These are phyloP conservation scores for Cladosporium halotolerans DNA, from an alignment of 2,329 filamentous ascomycete species.

Conservation along the genomic window DNA sequence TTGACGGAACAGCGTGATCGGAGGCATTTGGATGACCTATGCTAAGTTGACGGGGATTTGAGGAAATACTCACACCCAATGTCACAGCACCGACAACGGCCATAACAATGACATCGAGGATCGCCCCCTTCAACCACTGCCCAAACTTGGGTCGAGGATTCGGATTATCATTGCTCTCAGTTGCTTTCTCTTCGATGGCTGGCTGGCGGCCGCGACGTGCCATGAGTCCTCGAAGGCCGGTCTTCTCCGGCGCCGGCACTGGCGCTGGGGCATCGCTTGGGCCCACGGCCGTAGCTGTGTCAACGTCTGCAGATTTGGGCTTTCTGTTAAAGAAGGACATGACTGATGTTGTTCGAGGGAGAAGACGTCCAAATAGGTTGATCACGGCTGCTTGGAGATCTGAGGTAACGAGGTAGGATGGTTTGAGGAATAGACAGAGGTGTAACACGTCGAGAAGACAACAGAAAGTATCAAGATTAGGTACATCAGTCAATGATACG, in stretches of 20 bases:
- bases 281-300: slow-evolving; percentile 29
- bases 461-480: too few species aligned
- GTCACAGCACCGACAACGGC: slow-evolving; percentile 58
- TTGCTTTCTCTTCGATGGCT: not conserved
- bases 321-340: slow-evolving; percentile 37
- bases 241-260: slow-evolving; percentile 19
- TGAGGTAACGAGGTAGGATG: too few species aligned
- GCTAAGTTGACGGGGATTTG: too few species aligned
- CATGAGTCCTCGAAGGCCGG: slow-evolving; percentile 21
- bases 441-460: too few species aligned
- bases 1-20: too few species aligned
- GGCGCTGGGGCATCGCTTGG: not conserved
- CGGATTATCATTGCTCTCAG: slow-evolving; percentile 34
- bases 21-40: too few species aligned
- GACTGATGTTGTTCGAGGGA: not conserved
- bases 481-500: too few species aligned
- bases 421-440: too few species aligned
- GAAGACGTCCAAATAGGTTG: too few species aligned
- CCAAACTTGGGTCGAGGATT: slow-evolving; percentile 54
- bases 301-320: slow-evolving; percentile 28
- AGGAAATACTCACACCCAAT: slow-evolving; percentile 49
- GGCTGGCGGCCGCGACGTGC: slow-evolving; percentile 16
- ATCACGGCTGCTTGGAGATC: too few species aligned
- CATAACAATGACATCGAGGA: slow-evolving; percentile 65
- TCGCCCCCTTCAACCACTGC: slow-evolving; percentile 63